A percentile compares a stretch with the other conserved stretches of the same genome.
Evolutionary conservation across 257 asterid genomes (phyloP).

Genomic region (Datura wrightii): DNA sequence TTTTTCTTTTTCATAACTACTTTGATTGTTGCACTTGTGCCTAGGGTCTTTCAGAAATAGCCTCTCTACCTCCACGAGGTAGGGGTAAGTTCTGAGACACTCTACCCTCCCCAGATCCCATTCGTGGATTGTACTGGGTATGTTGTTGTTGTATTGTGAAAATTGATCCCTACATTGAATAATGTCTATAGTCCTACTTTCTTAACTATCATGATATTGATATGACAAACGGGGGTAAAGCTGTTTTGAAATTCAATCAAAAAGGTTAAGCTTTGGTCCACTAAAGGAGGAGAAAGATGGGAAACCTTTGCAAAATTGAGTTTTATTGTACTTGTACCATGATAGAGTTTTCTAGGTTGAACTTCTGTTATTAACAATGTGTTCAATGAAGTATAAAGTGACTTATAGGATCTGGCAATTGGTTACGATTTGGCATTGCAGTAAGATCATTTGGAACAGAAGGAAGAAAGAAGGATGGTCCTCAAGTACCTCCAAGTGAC

Average conservation of each 20-base stretch:
- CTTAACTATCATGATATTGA: not conserved
- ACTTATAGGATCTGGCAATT: constrained; percentile 19
- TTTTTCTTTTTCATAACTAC: too few species aligned
- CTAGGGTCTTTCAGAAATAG: too few species aligned
- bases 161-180: not conserved
- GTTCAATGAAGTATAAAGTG: not conserved
- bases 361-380: not conserved
- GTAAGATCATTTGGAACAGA: constrained; percentile 98
- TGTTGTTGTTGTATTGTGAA: not conserved
- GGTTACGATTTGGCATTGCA: constrained; percentile 40
- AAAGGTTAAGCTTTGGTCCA: constrained; percentile 15
- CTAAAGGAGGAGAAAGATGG: constrained; percentile 20
- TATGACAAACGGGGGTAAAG: not conserved
- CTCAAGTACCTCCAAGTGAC: constrained; percentile 89
- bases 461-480: constrained; percentile 92
- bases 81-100: too few species aligned
- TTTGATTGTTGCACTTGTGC: too few species aligned
- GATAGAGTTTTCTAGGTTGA: constrained; percentile 6
- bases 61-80: too few species aligned
- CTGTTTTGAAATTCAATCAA: not conserved
- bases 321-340: not conserved
- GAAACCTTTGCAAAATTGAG: not conserved
- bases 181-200: not conserved
- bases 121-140: too few species aligned
- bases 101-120: too few species aligned